A percentile compares a stretch with the other conserved stretches of the same genome.
phyloP scores from a whole-genome alignment of 352 stramenopile genomes.

The Phytophthora citricola region DNA sequence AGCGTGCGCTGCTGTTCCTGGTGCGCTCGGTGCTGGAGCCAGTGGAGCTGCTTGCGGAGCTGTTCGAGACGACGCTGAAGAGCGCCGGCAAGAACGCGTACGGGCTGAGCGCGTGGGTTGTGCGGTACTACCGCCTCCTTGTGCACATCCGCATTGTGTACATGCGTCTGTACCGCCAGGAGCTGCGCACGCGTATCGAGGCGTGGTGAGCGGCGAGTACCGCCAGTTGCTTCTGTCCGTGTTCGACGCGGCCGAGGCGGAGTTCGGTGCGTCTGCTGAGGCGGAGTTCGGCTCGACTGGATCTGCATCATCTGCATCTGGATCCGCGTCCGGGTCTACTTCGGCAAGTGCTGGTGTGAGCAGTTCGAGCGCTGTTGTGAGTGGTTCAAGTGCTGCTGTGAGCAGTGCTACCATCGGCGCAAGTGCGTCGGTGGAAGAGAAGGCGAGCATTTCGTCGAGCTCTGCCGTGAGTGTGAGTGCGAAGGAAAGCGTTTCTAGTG shows the following conservation, averaged over 20 bases:
- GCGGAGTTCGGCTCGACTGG: too few species aligned
- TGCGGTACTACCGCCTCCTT: conserved; percentile 49
- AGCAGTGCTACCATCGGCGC: conserved; percentile 8
- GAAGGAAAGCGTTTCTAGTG: conserved; percentile 4
- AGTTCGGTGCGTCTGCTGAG: conserved; percentile 11
- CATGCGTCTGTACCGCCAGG: conserved; percentile 57
- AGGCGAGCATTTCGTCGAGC: conserved; percentile 1
- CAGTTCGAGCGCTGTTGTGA: neutral
- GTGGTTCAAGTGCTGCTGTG: neutral
- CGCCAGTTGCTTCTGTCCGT: conserved; percentile 27
- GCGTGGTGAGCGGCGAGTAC: conserved; percentile 36
- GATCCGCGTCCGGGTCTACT: neutral
- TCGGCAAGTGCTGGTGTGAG: neutral
- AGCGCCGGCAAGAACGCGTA: conserved; percentile 35
- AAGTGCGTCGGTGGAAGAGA: neutral
- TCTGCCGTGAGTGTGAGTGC: conserved; percentile 1
- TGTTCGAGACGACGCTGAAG: conserved; percentile 53
- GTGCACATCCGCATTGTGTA: conserved; percentile 48
- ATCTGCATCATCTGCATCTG: conserved; percentile 8
- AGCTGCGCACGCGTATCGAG: conserved; percentile 38
- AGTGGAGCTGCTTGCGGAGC: conserved; percentile 40
- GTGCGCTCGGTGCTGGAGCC: conserved; percentile 42
- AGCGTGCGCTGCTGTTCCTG: conserved; percentile 47
- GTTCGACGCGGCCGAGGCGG: conserved; percentile 31
- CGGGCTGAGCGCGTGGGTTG: conserved; percentile 30